Percentiles rank a stretch among this genome's conserved stretches.
These are phyloP conservation scores for Curvularia eragrostidis DNA, from an alignment of 2,329 filamentous ascomycete species.

Conservation along the genomic window DNA sequence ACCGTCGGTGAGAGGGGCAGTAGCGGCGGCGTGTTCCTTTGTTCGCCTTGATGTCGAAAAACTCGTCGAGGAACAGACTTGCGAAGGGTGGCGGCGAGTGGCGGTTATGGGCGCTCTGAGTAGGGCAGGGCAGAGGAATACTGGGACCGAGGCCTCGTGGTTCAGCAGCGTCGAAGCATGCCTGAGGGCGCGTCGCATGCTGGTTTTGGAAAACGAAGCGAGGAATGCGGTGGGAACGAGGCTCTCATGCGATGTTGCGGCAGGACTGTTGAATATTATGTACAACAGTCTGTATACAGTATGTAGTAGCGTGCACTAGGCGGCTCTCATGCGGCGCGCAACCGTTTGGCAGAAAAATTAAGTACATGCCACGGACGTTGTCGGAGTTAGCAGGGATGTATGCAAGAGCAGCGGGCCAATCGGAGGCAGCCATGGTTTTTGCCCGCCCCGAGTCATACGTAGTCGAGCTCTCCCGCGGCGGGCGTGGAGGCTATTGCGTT, in stretches of 20 bases:
- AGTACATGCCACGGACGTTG: slow-evolving; percentile 18
- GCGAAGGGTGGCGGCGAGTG: slow-evolving; percentile 15
- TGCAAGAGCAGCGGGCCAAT: slow-evolving; percentile 21
- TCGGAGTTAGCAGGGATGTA: slow-evolving; percentile 24
- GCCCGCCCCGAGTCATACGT: slow-evolving; percentile 15
- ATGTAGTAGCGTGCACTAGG: not conserved
- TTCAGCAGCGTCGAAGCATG: slow-evolving; percentile 38
- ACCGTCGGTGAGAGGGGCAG: slow-evolving; percentile 16
- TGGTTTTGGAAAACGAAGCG: slow-evolving; percentile 10
- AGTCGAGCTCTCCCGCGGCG: slow-evolving; percentile 25
- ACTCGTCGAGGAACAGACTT: slow-evolving; percentile 11
- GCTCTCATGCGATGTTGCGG: not conserved
- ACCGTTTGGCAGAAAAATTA: slow-evolving; percentile 28
- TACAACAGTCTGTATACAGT: not conserved
- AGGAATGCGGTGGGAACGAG: not conserved
- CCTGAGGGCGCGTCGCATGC: slow-evolving; percentile 44
- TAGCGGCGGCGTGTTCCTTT: slow-evolving; percentile 25
- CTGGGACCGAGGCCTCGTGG: slow-evolving; percentile 36
- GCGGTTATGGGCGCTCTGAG: slow-evolving; percentile 27
- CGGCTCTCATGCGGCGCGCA: slow-evolving; percentile 18
- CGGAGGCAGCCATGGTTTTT: slow-evolving; percentile 17
- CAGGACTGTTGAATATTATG: not conserved
- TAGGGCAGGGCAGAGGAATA: slow-evolving; percentile 47
- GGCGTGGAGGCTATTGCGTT: slow-evolving; percentile 28
- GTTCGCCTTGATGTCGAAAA: slow-evolving; percentile 36